These are phyloP conservation scores for Sugiyamaella mastotermitis DNA, from an alignment of 805 yeast species.

Conservation along the genomic window DNA sequence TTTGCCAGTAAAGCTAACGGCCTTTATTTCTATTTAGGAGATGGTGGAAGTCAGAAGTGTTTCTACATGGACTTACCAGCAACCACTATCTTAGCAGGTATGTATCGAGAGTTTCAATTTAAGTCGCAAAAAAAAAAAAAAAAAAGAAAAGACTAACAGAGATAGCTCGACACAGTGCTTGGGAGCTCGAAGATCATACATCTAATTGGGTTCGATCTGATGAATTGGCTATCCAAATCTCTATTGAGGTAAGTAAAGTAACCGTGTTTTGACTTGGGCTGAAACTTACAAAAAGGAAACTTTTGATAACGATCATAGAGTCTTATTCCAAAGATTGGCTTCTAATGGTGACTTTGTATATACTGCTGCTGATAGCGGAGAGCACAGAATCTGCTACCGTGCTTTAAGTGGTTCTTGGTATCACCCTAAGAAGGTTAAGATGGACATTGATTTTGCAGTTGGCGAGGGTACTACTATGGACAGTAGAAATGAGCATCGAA, in stretches of 20 bases:
- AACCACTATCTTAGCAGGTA: constrained; percentile 76
- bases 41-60: constrained; percentile 67
- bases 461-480: constrained; percentile 65
- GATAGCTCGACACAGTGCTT: constrained; percentile 52
- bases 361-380: constrained; percentile 78
- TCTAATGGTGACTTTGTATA: constrained; percentile 68
- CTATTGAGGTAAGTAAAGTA: constrained; percentile 48
- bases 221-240: constrained; percentile 51
- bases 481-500: constrained; percentile 50
- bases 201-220: constrained; percentile 49
- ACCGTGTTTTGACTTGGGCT: not conserved
- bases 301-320: constrained; percentile 78
- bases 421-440: constrained; percentile 52
- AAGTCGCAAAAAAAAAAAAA: too few relatives aligned
- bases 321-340: constrained; percentile 57
- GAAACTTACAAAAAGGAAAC: constrained; percentile 42
- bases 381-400: constrained; percentile 75
- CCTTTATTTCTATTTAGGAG: constrained; percentile 72
- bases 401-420: constrained; percentile 57
- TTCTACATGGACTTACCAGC: constrained; percentile 75
- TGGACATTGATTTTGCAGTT: constrained; percentile 65
- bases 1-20: constrained; percentile 32
- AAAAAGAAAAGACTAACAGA: not conserved
- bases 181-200: constrained; percentile 47
- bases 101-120: constrained; percentile 12